These are phyloP conservation scores for Pachysandra terminalis DNA, from an alignment of 164 flowering plant genomes.

Conservation along the genomic window DNA sequence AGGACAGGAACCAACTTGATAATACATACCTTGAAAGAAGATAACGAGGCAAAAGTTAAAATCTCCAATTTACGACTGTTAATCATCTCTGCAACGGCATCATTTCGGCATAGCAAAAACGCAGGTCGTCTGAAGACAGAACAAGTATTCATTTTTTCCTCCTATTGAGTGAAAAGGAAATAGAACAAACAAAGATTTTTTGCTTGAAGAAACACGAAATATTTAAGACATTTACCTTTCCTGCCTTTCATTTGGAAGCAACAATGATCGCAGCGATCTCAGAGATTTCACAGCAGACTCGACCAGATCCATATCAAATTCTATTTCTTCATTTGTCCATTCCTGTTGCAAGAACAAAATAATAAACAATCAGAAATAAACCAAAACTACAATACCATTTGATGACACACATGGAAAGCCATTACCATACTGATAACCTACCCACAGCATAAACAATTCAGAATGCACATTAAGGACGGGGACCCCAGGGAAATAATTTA, in stretches of 20 bases:
- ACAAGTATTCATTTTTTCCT: not conserved
- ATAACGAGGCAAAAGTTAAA: slow-evolving; percentile 69
- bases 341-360: slow-evolving; percentile 31
- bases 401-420: not conserved
- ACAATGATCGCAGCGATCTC: slow-evolving; percentile 55
- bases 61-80: slow-evolving; percentile 55
- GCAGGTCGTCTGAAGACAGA: slow-evolving; percentile 61
- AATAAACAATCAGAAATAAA: no score
- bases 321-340: slow-evolving; percentile 77
- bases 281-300: slow-evolving; percentile 66
- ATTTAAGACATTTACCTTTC: slow-evolving; percentile 48
- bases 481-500: not conserved
- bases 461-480: not conserved
- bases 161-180: not conserved
- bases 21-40: slow-evolving; percentile 57
- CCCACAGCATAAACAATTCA: not conserved
- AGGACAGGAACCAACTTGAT: not conserved
- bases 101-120: slow-evolving; percentile 57
- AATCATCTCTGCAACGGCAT: slow-evolving; percentile 40
- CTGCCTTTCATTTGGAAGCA: slow-evolving; percentile 64
- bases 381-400: not conserved
- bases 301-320: slow-evolving; percentile 71
- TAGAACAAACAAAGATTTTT: not conserved
- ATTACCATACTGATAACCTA: not conserved
- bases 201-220: not conserved